Base-by-base conservation (phyloP, 148 eudicot genomes). In the Arctostaphylos glauca region DNA sequence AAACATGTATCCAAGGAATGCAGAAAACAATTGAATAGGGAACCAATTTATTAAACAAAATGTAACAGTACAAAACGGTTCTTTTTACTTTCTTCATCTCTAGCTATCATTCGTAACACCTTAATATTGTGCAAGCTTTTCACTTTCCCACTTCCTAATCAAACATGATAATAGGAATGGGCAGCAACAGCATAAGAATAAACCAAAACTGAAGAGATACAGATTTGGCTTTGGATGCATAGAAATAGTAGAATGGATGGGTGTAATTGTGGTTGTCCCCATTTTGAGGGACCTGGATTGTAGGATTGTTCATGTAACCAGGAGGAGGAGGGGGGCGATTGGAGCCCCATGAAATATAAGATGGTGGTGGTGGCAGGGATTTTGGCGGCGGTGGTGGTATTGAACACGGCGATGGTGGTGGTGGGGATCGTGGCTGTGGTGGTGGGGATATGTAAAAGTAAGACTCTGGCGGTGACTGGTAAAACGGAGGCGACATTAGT, bases 171-270 rank as follows among this genome's bases (percentile, higher is more conserved):
- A 31, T 38, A 48, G 21, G 56, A 59, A 84, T 73, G 64, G 64
- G 59, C 19, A 84, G 31, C 2, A 52, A 14, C 43, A 50, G 60
- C 31, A 78, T 41, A 46, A 76, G 50, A 71, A 44, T 49, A 15
- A 55, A 38, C 18, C 54, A 38, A 13, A 55, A 68, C 25, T n/a
- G 50, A 78, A 74, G 81, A 71, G 76, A 56, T 44, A 48, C 5
- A 58, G 77, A 72, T 66, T 84, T 31, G 49, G 87, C 93, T 80
- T 80, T 78, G 0, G 97, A 91, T 60, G 89, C 85, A 77, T 91
- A 91, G 84, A 89, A 93, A 80, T 95, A 95, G 91, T 95, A 95
- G 86, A 92, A 93, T 68, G 98, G 97, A 78, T 85, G 87, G 5
- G 95, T 88, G 78, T 68, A 85, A 62, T 86, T 88, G 38, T 76